Base-by-base conservation (phyloP, 306 rosid species). In the Lathyrus sativus region DNA sequence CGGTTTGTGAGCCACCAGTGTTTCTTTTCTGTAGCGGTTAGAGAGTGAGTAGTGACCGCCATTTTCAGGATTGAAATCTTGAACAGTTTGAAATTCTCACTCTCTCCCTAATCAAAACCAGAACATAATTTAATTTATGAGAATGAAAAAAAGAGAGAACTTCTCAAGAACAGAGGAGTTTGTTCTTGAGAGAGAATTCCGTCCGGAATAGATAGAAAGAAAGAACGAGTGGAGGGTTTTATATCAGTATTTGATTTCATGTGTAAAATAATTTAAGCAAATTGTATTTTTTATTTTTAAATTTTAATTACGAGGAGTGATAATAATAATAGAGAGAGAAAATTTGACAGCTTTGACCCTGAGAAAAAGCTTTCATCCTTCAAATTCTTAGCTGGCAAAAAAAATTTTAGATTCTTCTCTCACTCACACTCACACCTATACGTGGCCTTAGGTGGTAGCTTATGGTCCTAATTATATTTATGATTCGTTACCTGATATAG, bases 1-100 rank as follows among this genome's bases (percentile, higher is more conserved):
- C 95, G 72, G 72, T 86, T 95, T 70, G 86, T 84, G 12, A 88
- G 90, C 99, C 99, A 95, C 99, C 99, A 95, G 85, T 84, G 95
- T 58, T 87, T 93, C 83, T 86, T 93, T 67, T 90, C 95, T 53
- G 80, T 57, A 11, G 83, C 35, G 9, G 78, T 49, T 6, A 57
- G 79, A 46, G 74, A 77, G 55, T 78, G 91, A 71, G 95, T 51
- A n/a, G 84, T 61, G 41, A 84, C 81, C 1, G 87, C 86, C 96
- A 91, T 86, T 75, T 71, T 71, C 26, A 22, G 65, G 75, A 74
- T 55, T 9, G 37, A 60, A 65, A 67, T 37, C 35, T 57, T 14
- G 56, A 14, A 73, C 59, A 78, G 70, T 77, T 28, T 9, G 61
- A 81, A 74, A 49, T 18, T 29, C 67, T 54, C 38, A 14, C 60